Percentiles rank a stretch among this genome's conserved stretches.
These are phyloP conservation scores for Diplosphaera chodatii DNA, from an alignment of 139 green algal species.

Conservation along the genomic window DNA sequence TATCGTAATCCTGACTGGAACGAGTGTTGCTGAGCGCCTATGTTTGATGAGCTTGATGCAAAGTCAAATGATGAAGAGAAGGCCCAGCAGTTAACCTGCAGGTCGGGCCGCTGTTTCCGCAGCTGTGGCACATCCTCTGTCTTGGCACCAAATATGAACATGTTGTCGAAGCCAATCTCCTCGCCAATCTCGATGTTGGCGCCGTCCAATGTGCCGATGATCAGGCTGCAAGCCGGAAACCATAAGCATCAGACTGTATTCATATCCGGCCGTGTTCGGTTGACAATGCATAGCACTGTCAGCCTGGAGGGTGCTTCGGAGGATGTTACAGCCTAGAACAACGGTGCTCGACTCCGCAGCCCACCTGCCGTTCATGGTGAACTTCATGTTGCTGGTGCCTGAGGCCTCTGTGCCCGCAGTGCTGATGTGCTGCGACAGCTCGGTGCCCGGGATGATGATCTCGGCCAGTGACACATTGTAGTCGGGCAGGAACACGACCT, in stretches of 20 bases:
- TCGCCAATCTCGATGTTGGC: constrained; percentile 98
- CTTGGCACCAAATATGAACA: constrained; percentile 84
- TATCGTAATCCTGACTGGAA: too few species aligned
- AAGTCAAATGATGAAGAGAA: too few species aligned
- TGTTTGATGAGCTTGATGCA: too few species aligned
- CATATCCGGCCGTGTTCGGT: too few species aligned
- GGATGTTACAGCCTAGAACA: too few species aligned
- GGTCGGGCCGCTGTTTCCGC: constrained; percentile 47
- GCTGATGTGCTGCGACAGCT: constrained; percentile 94
- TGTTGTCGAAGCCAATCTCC: constrained; percentile 60
- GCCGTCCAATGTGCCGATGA: constrained; percentile 94
- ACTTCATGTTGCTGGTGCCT: constrained; percentile 99
- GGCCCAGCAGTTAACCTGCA: constrained; percentile 18
- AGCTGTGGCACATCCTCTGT: constrained; percentile 56
- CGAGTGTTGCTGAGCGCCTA: too few species aligned
- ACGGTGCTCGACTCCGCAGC: too few species aligned
- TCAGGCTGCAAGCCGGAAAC: constrained; percentile 58
- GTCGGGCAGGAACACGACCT: constrained; percentile 92
- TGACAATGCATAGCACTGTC: too few species aligned
- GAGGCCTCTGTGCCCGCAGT: constrained; percentile 95
- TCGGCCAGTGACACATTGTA: constrained; percentile 97
- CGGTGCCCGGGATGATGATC: constrained; percentile 79
- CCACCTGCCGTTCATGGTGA: constrained; percentile 90
- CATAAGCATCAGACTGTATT: too few species aligned
- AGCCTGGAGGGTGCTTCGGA: too few species aligned